Evolutionary conservation across 2,329 filamentous ascomycete species (phyloP).

Genomic region (Ophiostoma angusticollis): DNA sequence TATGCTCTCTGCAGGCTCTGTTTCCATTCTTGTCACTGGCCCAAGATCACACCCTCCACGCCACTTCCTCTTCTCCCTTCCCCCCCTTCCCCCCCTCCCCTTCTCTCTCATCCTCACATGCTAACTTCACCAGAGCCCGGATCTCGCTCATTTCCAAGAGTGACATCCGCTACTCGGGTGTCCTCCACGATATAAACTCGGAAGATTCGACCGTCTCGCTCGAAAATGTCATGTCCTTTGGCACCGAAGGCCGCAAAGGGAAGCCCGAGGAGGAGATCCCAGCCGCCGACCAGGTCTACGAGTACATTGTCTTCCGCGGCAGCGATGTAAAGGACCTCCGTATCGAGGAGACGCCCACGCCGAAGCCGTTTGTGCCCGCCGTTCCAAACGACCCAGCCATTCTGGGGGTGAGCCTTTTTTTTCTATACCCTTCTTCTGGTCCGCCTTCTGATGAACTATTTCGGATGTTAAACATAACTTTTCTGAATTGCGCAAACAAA

Average conservation of each 20-base stretch:
- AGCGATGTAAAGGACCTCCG: slow-evolving; percentile 97
- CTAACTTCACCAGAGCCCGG: slow-evolving; percentile 10
- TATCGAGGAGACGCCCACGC: slow-evolving; percentile 70
- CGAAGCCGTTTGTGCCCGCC: slow-evolving; percentile 60
- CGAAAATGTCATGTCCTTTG: slow-evolving; percentile 88
- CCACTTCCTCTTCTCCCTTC: not conserved
- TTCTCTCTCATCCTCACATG: not conserved
- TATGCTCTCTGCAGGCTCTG: slow-evolving; percentile 5
- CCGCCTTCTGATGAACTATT: slow-evolving; percentile 71
- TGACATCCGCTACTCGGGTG: slow-evolving; percentile 60
- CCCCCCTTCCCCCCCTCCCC: not conserved
- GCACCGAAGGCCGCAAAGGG: slow-evolving; percentile 78
- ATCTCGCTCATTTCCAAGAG: slow-evolving; percentile 16
- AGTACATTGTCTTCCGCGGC: slow-evolving; percentile 96
- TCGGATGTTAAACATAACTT: slow-evolving; percentile 86
- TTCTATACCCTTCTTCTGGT: slow-evolving; percentile 7
- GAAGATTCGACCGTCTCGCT: slow-evolving; percentile 93
- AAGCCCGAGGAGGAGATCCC: slow-evolving; percentile 71
- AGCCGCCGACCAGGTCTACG: slow-evolving; percentile 79
- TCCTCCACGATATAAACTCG: slow-evolving; percentile 94
- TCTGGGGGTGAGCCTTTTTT: slow-evolving; percentile 69
- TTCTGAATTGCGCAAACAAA: slow-evolving; percentile 86
- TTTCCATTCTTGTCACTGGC: too few relatives aligned
- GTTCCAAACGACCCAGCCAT: slow-evolving; percentile 94
- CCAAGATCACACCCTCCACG: too few relatives aligned